phyloP scores from a whole-genome alignment of 352 stramenopile species.

The Globisporangium heterothallicum region DNA sequence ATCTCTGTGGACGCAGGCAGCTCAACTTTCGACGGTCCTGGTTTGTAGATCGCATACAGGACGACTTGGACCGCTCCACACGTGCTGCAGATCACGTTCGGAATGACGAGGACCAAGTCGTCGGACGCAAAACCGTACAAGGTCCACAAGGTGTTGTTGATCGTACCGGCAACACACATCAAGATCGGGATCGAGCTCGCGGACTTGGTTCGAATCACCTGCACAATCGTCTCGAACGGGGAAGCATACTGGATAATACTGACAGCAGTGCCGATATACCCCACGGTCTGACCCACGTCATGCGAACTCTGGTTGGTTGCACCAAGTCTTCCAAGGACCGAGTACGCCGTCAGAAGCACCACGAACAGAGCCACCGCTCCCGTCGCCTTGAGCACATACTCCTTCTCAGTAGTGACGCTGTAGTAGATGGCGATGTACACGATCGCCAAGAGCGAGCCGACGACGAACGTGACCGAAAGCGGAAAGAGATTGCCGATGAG shows the following conservation, averaged over 20 bases:
- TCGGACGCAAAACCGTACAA: no score
- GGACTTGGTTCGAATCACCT: constrained; percentile 44
- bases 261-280: constrained; percentile 35
- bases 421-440: constrained; percentile 9
- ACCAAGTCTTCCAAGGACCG: background rate
- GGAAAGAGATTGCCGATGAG: constrained; percentile 8
- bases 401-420: background rate
- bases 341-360: background rate
- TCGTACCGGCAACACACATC: constrained; percentile 37
- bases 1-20: constrained; percentile 1
- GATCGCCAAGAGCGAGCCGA: constrained; percentile 4
- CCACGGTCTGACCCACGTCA: constrained; percentile 18
- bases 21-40: no score
- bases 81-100: constrained; percentile 30
- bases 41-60: no score
- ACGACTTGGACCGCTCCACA: constrained; percentile 39
- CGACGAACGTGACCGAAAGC: constrained; percentile 1
- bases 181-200: constrained; percentile 44
- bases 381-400: constrained; percentile 3
- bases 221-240: constrained; percentile 41
- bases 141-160: no score
- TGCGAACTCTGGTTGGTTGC: background rate
- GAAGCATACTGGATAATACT: constrained; percentile 53
- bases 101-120: no score
- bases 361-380: background rate